Percentiles rank a stretch among this genome's conserved stretches.
Evolutionary conservation across 2,329 filamentous ascomycete species (phyloP).

Genomic region (Aspergillus neotritici): DNA sequence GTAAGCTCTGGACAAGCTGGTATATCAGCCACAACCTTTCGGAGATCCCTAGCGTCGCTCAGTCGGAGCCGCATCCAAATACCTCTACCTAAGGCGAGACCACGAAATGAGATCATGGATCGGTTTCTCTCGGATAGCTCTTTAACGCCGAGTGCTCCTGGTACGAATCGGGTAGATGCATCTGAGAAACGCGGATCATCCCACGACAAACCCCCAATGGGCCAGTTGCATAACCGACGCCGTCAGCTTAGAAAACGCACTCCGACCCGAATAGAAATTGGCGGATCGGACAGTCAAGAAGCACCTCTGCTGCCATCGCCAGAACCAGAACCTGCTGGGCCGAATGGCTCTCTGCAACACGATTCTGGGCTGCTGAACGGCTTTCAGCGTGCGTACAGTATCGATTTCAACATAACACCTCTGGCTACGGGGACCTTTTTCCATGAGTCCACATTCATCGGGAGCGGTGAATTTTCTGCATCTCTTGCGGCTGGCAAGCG

Average conservation of each 20-base stretch:
- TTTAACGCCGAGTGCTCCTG: constrained; percentile 3
- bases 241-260: constrained; percentile 32
- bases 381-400: constrained; percentile 47
- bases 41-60: constrained; percentile 28
- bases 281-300: constrained; percentile 43
- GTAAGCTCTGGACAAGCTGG: constrained; percentile 12
- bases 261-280: constrained; percentile 44
- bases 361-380: constrained; percentile 42
- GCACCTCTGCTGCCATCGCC: constrained; percentile 22
- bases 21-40: constrained; percentile 23
- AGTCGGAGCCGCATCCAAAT: constrained; percentile 26
- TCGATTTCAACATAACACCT: constrained; percentile 49
- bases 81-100: constrained; percentile 10
- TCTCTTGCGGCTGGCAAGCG: constrained; percentile 39
- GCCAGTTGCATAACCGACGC: constrained; percentile 9
- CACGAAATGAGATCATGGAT: constrained; percentile 28
- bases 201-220: constrained; percentile 9
- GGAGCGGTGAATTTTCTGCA: constrained; percentile 49
- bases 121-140: constrained; percentile 29
- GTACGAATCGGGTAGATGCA: not conserved
- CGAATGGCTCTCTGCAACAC: constrained; percentile 3
- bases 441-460: constrained; percentile 52
- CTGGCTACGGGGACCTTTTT: constrained; percentile 51
- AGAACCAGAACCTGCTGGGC: constrained; percentile 7
- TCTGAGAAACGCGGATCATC: not conserved